A percentile compares a stretch with the other conserved stretches of the same genome.
phyloP scores from a whole-genome alignment of 129 eudicot genomes.

The Logfia minima region DNA sequence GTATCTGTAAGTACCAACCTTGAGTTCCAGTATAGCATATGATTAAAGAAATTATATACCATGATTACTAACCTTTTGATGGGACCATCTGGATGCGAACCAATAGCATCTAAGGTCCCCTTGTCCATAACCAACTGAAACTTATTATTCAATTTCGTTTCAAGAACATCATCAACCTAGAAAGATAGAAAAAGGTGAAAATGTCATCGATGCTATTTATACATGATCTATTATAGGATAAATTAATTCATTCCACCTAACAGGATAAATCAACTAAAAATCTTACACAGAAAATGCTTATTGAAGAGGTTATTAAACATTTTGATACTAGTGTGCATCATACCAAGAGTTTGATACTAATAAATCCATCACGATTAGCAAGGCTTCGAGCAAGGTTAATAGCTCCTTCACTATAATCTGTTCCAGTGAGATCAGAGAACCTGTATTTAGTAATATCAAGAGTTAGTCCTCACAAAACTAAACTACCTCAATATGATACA shows the following conservation, averaged over 20 bases:
- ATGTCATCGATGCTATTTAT: background rate
- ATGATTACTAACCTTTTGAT: conserved; percentile 55
- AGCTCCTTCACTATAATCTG: conserved; percentile 93
- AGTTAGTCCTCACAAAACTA: conserved; percentile 1
- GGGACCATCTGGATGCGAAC: conserved; percentile 96
- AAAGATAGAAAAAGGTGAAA: conserved; percentile 9
- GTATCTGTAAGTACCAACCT: background rate
- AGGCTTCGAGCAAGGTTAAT: conserved; percentile 80
- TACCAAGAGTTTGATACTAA: conserved; percentile 77
- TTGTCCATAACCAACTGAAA: conserved; percentile 78
- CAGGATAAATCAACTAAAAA: no score
- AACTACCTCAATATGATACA: no score
- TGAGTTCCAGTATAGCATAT: background rate
- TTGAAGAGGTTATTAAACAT: background rate
- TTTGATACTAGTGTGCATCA: background rate
- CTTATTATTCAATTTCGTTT: conserved; percentile 69
- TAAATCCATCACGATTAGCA: conserved; percentile 81
- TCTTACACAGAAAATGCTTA: background rate
- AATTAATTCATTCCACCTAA: no score
- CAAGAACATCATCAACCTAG: conserved; percentile 95
- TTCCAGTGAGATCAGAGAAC: conserved; percentile 89
- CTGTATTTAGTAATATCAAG: conserved; percentile 38
- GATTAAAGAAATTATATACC: conserved; percentile 1
- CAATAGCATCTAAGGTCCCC: conserved; percentile 95
- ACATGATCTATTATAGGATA: no score